These are phyloP conservation scores for Agarophyton chilense DNA, from an alignment of 23 red algal genomes.

Conservation along the genomic window DNA sequence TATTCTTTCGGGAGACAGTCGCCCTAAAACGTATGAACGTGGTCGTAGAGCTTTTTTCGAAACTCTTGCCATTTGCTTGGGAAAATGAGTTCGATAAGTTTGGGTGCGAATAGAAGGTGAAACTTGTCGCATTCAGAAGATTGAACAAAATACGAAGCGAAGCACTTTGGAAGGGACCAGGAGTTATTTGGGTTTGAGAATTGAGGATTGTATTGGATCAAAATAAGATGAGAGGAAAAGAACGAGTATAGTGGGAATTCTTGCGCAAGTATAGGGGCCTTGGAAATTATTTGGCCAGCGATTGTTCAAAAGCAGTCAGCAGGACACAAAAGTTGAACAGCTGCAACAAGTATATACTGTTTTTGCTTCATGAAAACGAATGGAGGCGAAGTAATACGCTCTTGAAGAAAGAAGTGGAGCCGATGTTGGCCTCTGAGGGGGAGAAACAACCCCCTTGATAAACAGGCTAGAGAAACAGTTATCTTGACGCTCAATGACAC, in stretches of 20 bases:
- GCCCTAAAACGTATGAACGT: slow-evolving; percentile 43
- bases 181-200: neutral
- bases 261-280: neutral
- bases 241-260: too few relatives aligned
- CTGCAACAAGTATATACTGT: neutral
- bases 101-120: neutral
- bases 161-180: neutral
- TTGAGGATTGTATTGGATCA: neutral
- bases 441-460: too few relatives aligned
- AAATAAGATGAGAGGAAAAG: neutral
- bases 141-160: neutral
- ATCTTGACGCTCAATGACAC: too few relatives aligned
- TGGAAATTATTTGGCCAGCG: too few relatives aligned
- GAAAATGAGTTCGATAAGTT: neutral
- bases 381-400: neutral
- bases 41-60: slow-evolving; percentile 64
- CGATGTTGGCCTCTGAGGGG: too few relatives aligned
- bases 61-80: slow-evolving; percentile 34
- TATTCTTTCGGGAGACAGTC: slow-evolving; percentile 21
- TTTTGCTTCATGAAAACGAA: neutral
- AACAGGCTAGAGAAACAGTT: too few relatives aligned
- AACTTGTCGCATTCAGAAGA: slow-evolving; percentile 19
- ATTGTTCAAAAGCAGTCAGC: too few relatives aligned
- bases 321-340: too few relatives aligned
- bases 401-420: too few relatives aligned